Conservation (phyloP, 1,139 yeast genomes). For the Hyphopichia buzzinii region DNA sequence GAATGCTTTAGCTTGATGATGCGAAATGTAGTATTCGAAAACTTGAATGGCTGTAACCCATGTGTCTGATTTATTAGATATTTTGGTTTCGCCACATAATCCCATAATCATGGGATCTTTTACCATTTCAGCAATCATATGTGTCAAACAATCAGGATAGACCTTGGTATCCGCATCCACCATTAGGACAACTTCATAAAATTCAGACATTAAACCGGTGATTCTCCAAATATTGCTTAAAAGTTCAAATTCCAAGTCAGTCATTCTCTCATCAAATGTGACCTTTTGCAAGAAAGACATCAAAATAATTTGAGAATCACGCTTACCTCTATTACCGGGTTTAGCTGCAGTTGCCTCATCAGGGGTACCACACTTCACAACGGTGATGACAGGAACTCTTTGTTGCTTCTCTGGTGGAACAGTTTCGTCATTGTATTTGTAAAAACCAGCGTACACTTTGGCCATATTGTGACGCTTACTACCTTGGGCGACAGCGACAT, state of each 20-base stretch:
- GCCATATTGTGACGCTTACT: slow-evolving; percentile 95
- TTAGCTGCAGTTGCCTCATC: slow-evolving; percentile 76
- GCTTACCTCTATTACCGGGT: slow-evolving; percentile 97
- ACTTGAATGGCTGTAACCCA: slow-evolving; percentile 98
- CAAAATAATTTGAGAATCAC: slow-evolving; percentile 91
- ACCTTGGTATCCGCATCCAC: slow-evolving; percentile 97
- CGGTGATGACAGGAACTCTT: slow-evolving; percentile 76
- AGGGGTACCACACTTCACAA: slow-evolving; percentile 93
- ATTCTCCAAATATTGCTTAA: slow-evolving; percentile 77
- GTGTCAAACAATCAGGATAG: slow-evolving; percentile 86
- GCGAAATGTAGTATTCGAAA: slow-evolving; percentile 92
- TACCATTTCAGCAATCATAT: slow-evolving; percentile 92
- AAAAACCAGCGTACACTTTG: slow-evolving; percentile 89
- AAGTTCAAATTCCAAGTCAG: slow-evolving; percentile 84
- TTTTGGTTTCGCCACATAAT: slow-evolving; percentile 95
- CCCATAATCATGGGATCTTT: slow-evolving; percentile 92
- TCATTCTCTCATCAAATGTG: slow-evolving; percentile 96
- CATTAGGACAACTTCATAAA: slow-evolving; percentile 85
- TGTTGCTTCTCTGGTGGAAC: slow-evolving; percentile 82
- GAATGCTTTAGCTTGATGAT: slow-evolving; percentile 94
- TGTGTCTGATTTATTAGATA: slow-evolving; percentile 76
- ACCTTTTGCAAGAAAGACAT: slow-evolving; percentile 92
- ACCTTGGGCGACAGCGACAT: slow-evolving; percentile 94
- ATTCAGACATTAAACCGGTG: slow-evolving; percentile 85
- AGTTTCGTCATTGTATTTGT: slow-evolving; percentile 72